A percentile compares a stretch with the other conserved stretches of the same genome.
Evolutionary conservation across 2,329 filamentous ascomycete species (phyloP).

Genomic region (Nothopassalora personata): DNA sequence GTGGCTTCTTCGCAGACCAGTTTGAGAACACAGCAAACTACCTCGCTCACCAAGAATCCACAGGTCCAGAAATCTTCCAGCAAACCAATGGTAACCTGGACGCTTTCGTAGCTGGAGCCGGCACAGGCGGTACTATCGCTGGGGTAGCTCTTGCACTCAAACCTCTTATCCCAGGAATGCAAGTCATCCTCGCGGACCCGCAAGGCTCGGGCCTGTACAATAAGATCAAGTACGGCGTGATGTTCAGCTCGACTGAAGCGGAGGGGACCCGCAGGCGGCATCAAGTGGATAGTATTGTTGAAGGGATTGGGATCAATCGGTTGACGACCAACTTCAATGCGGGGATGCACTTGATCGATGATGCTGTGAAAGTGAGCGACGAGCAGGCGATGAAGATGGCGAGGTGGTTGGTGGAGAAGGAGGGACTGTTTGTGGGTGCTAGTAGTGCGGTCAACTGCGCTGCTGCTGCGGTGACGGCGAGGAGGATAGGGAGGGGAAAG

Average conservation of each 20-base stretch:
- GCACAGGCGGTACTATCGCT: constrained; percentile 88
- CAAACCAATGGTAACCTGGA: constrained; percentile 72
- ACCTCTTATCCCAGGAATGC: constrained; percentile 57
- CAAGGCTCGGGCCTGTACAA: constrained; percentile 93
- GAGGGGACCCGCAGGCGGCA: constrained; percentile 85
- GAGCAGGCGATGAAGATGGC: constrained; percentile 89
- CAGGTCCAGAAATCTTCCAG: constrained; percentile 80
- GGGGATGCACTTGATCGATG: constrained; percentile 78
- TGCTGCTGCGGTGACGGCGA: constrained; percentile 65
- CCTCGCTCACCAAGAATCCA: constrained; percentile 72
- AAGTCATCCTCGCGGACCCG: constrained; percentile 82
- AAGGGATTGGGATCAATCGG: constrained; percentile 92
- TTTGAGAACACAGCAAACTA: constrained; percentile 92
- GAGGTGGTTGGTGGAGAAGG: constrained; percentile 90
- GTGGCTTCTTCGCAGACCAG: constrained; percentile 91
- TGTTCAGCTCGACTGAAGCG: constrained; percentile 83
- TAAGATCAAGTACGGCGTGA: constrained; percentile 85
- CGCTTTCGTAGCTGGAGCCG: constrained; percentile 88
- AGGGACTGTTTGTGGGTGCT: constrained; percentile 90
- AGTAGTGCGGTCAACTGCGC: constrained; percentile 97
- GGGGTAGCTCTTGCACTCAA: constrained; percentile 83
- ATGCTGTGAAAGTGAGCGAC: constrained; percentile 84
- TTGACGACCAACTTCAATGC: constrained; percentile 91
- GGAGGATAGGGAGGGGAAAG: constrained; percentile 51
- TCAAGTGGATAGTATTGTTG: constrained; percentile 93